Conservation (phyloP, 129 eudicot genomes). For the Smallanthus sonchifolius region DNA sequence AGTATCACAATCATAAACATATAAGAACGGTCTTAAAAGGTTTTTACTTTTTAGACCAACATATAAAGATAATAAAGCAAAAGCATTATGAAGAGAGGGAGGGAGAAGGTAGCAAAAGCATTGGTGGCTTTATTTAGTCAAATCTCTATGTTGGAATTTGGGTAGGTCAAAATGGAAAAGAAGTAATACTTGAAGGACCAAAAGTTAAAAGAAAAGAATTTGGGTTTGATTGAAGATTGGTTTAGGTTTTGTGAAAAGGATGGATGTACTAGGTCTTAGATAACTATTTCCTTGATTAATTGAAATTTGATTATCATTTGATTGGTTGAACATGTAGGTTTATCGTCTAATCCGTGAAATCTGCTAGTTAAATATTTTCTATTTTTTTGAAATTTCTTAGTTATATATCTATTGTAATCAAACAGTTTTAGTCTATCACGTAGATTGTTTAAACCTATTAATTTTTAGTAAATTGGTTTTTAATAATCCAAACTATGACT, state of each 20-base stretch:
- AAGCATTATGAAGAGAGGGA: conserved; percentile 2
- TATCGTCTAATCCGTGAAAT: not conserved
- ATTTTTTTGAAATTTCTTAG: not conserved
- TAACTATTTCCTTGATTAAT: not conserved
- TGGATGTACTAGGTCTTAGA: conserved; percentile 3
- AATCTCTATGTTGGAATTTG: not conserved
- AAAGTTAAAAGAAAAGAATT: not conserved
- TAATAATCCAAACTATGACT: too few species aligned
- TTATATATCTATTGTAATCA: too few species aligned
- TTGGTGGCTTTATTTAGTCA: conserved; percentile 18
- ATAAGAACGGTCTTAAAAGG: not conserved
- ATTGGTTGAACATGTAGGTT: not conserved
- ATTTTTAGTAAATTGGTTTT: too few species aligned
- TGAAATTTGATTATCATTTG: not conserved
- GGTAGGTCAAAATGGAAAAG: not conserved
- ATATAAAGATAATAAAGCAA: conserved; percentile 10
- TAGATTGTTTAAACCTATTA: too few species aligned
- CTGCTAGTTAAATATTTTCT: not conserved
- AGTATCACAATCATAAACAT: conserved; percentile 12
- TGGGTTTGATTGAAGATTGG: not conserved
- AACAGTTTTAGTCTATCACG: too few species aligned
- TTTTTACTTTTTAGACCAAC: conserved; percentile 1
- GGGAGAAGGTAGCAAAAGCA: conserved; percentile 20
- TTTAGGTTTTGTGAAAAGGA: conserved; percentile 15
- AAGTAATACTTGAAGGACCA: conserved; percentile 6